phyloP scores from a whole-genome alignment of 2,329 filamentous ascomycete species.

The Curvularia sp. region DNA sequence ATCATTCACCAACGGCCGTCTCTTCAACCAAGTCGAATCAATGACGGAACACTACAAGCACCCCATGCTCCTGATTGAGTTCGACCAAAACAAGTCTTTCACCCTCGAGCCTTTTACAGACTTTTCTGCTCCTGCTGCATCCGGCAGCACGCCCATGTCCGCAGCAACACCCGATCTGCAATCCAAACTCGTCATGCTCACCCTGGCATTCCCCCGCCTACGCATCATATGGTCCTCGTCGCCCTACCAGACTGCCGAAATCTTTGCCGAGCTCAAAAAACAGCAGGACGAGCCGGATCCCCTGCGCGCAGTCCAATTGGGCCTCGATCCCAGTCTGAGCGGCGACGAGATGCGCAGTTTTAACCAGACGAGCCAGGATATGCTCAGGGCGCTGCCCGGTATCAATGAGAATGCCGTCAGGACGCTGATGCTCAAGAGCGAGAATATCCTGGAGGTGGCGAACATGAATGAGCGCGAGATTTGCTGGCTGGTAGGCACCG shows the following conservation, averaged over 20 bases:
- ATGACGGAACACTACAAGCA: slow-evolving; percentile 94
- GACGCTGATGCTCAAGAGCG: slow-evolving; percentile 73
- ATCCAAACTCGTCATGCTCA: slow-evolving; percentile 88
- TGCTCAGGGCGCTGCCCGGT: slow-evolving; percentile 84
- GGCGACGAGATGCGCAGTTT: slow-evolving; percentile 71
- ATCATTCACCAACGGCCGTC: slow-evolving; percentile 87
- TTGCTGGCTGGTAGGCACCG: slow-evolving; percentile 75
- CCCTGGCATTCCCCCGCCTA: slow-evolving; percentile 86
- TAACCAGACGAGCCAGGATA: slow-evolving; percentile 86
- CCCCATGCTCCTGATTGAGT: slow-evolving; percentile 94
- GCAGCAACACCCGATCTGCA: slow-evolving; percentile 75
- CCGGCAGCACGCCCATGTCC: neutral
- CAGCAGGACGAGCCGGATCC: slow-evolving; percentile 91
- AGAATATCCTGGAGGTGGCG: slow-evolving; percentile 80
- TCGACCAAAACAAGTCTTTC: slow-evolving; percentile 96
- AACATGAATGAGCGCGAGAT: slow-evolving; percentile 83
- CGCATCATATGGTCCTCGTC: slow-evolving; percentile 88
- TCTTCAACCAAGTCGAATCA: slow-evolving; percentile 90
- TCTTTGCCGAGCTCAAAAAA: slow-evolving; percentile 92
- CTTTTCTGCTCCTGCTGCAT: slow-evolving; percentile 32
- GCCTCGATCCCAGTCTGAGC: slow-evolving; percentile 68
- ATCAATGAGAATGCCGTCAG: slow-evolving; percentile 76
- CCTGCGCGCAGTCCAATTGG: slow-evolving; percentile 81
- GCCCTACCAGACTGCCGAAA: slow-evolving; percentile 97
- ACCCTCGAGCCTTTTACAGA: slow-evolving; percentile 73